Evolutionary conservation across 768 basidiomycete genomes (phyloP).

Genomic region (Suillus sp.): DNA sequence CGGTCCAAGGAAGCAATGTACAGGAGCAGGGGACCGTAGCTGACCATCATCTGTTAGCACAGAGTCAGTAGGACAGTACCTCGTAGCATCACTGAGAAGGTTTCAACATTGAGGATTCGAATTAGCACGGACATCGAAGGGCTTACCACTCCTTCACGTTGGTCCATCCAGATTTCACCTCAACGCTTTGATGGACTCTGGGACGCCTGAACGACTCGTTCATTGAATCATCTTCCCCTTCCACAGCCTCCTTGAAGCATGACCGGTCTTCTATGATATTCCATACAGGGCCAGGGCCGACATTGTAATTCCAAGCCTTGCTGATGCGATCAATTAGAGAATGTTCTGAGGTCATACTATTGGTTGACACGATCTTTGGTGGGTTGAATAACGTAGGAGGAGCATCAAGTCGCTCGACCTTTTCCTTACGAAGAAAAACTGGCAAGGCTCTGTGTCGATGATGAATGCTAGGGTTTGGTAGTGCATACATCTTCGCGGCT

Average conservation of each 20-base stretch:
- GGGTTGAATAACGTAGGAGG: constrained; percentile 53
- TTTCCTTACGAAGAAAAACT: constrained; percentile 51
- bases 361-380: constrained; percentile 47
- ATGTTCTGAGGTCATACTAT: constrained; percentile 52
- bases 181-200: constrained; percentile 52
- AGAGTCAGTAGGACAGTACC: constrained; percentile 61
- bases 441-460: constrained; percentile 75
- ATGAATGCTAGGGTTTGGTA: constrained; percentile 67
- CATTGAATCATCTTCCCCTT: constrained; percentile 31
- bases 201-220: constrained; percentile 58
- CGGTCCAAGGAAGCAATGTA: constrained; percentile 70
- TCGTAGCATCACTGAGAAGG: constrained; percentile 49
- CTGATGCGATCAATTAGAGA: constrained; percentile 56
- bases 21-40: constrained; percentile 51
- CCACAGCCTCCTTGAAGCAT: constrained; percentile 69
- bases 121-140: constrained; percentile 8
- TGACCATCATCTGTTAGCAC: constrained; percentile 52
- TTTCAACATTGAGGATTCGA: constrained; percentile 2
- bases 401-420: constrained; percentile 57
- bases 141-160: constrained; percentile 53
- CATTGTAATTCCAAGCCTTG: constrained; percentile 73
- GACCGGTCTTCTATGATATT: constrained; percentile 75
- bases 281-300: constrained; percentile 79
- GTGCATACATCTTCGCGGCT: constrained; percentile 48
- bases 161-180: constrained; percentile 47